A percentile compares a stretch with the other conserved stretches of the same genome.
Conservation (phyloP, 192 early-diverging fungal species). For the Coemansia pectinata region DNA sequence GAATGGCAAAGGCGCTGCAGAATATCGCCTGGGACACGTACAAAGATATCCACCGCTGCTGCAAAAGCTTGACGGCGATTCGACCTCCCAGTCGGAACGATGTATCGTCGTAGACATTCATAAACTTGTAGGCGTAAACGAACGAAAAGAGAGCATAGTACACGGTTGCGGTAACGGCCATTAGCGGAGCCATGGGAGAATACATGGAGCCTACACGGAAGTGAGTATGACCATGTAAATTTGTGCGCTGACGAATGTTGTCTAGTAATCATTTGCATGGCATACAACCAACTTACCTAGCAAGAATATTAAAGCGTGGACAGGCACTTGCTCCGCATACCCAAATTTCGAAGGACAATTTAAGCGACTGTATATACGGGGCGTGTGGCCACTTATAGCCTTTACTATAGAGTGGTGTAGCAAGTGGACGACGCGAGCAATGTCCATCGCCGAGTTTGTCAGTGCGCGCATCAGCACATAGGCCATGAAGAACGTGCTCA, state of each 20-base stretch:
- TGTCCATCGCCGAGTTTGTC: conserved; percentile 5
- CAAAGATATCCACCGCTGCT: conserved; percentile 11
- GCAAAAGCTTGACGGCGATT: conserved; percentile 9
- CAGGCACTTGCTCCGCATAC: conserved; percentile 7
- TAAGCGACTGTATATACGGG: conserved; percentile 1
- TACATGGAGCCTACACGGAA: conserved; percentile 7
- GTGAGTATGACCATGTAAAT: neutral
- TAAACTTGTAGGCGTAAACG: conserved; percentile 14
- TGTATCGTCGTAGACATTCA: conserved; percentile 14
- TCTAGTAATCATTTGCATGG: neutral
- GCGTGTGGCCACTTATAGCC: neutral
- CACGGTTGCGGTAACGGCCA: conserved; percentile 1
- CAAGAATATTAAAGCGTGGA: conserved; percentile 7
- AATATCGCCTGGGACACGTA: conserved; percentile 6
- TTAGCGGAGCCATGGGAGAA: conserved; percentile 17
- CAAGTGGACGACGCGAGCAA: conserved; percentile 9
- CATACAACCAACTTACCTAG: neutral
- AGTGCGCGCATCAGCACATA: conserved; percentile 18
- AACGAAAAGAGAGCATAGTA: conserved; percentile 9
- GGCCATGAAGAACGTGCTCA: conserved; percentile 19
- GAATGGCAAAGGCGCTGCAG: neutral
- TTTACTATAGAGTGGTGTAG: neutral
- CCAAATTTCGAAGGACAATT: conserved; percentile 4
- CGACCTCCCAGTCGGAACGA: conserved; percentile 14
- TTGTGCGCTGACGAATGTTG: neutral